Evolutionary conservation across 169 alveolate genomes (phyloP).

Genomic region (Eimeria brunetti): DNA sequence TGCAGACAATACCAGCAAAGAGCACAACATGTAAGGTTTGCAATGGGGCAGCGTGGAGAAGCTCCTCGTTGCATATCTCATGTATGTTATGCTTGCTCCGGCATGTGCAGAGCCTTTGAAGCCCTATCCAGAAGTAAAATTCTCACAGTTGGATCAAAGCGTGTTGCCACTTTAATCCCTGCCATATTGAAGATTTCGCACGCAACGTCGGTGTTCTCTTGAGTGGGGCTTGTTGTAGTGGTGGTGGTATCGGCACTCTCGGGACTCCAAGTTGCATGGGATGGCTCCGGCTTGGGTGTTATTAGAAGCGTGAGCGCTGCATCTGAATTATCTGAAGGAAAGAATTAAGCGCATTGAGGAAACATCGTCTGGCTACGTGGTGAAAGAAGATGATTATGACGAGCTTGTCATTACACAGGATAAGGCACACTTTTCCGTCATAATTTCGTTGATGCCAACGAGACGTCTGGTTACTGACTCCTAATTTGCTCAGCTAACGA

Average conservation of each 20-base stretch:
- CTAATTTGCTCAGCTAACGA: neutral
- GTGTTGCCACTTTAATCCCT: neutral
- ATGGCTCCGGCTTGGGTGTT: constrained; percentile 72
- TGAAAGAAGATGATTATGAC: neutral
- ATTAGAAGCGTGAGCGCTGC: neutral
- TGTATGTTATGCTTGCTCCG: neutral
- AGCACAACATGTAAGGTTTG: neutral
- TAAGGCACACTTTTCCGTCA: neutral
- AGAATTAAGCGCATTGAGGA: neutral
- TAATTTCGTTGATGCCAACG: neutral
- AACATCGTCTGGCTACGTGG: neutral
- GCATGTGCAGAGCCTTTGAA: neutral
- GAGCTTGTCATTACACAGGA: neutral
- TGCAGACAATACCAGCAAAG: neutral
- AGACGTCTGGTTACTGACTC: neutral
- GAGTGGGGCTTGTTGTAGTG: neutral
- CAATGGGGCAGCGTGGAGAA: neutral
- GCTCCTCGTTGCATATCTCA: neutral
- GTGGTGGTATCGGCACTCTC: constrained; percentile 23
- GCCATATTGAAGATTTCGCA: constrained; percentile 57
- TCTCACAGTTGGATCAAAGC: constrained; percentile 36
- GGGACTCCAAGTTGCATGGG: constrained; percentile 38
- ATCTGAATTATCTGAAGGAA: constrained; percentile 26
- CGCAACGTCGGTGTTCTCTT: neutral
- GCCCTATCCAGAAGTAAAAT: neutral